These are phyloP conservation scores for Acer negundo DNA, from an alignment of 345 rosid genomes.

Conservation along the genomic window DNA sequence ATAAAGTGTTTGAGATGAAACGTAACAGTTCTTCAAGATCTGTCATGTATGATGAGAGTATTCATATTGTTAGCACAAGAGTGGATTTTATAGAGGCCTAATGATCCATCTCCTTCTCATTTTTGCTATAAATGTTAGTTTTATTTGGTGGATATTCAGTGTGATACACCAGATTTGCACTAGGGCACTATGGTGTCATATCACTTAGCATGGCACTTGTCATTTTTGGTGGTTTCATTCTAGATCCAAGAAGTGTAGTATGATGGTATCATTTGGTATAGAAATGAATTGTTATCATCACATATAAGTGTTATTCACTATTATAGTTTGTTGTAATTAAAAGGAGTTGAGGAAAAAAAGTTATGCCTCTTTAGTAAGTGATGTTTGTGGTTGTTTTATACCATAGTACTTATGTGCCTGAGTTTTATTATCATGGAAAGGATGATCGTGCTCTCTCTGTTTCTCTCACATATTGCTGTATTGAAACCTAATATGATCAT, in stretches of 20 bases:
- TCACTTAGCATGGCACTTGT: neutral
- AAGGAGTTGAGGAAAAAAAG: neutral
- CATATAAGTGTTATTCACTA: neutral
- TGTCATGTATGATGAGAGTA: neutral
- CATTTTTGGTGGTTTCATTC: neutral
- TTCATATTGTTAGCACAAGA: neutral
- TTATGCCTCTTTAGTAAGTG: neutral
- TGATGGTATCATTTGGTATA: neutral
- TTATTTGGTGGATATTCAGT: neutral
- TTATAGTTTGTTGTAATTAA: neutral
- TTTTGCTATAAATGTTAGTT: neutral
- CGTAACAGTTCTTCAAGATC: neutral
- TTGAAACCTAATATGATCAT: neutral
- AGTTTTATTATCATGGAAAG: neutral
- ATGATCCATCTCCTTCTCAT: neutral
- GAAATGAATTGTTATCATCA: neutral
- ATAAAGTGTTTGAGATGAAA: neutral
- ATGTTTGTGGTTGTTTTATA: neutral
- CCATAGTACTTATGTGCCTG: neutral
- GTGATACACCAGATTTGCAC: neutral
- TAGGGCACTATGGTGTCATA: neutral
- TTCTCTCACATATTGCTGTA: neutral
- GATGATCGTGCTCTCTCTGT: neutral
- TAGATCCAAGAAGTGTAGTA: neutral
- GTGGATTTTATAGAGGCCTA: neutral